Evolutionary conservation across 164 flowering plant genomes (phyloP).

Genomic region (Tinospora cordifolia): DNA sequence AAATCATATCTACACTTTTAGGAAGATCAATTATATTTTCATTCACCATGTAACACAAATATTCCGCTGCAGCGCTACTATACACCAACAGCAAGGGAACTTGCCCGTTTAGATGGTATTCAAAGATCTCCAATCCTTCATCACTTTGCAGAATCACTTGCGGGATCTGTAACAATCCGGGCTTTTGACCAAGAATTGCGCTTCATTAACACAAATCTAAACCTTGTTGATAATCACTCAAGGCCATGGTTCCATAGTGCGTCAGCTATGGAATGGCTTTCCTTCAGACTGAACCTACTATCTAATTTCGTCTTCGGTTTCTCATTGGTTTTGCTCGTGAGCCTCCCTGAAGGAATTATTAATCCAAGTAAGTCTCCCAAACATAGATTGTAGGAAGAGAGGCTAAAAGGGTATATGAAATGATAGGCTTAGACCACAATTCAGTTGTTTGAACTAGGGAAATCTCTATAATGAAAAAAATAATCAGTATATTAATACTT

Average conservation of each 20-base stretch:
- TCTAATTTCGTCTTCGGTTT: conserved; percentile 85
- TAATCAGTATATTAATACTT: no score
- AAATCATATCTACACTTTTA: neutral
- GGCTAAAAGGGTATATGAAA: neutral
- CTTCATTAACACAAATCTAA: conserved; percentile 45
- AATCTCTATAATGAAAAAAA: neutral
- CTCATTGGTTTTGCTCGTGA: conserved; percentile 70
- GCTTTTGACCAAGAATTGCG: conserved; percentile 72
- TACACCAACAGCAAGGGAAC: conserved; percentile 87
- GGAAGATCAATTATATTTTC: neutral
- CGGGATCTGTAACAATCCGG: conserved; percentile 85
- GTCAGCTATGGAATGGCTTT: conserved; percentile 97
- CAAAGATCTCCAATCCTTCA: conserved; percentile 86
- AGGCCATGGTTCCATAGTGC: conserved; percentile 92
- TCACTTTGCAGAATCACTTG: conserved; percentile 85
- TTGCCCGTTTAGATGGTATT: conserved; percentile 73
- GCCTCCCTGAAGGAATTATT: conserved; percentile 85
- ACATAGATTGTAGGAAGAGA: neutral
- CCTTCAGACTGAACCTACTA: conserved; percentile 67
- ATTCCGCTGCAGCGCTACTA: conserved; percentile 56
- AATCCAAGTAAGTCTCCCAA: conserved; percentile 73
- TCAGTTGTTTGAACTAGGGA: neutral
- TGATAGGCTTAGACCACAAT: neutral
- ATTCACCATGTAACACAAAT: conserved; percentile 2
- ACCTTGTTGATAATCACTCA: conserved; percentile 59